A percentile compares a stretch with the other conserved stretches of the same genome.
These are phyloP conservation scores for Beta macrorhiza DNA, from an alignment of 179 eudicot genomes.

Conservation along the genomic window DNA sequence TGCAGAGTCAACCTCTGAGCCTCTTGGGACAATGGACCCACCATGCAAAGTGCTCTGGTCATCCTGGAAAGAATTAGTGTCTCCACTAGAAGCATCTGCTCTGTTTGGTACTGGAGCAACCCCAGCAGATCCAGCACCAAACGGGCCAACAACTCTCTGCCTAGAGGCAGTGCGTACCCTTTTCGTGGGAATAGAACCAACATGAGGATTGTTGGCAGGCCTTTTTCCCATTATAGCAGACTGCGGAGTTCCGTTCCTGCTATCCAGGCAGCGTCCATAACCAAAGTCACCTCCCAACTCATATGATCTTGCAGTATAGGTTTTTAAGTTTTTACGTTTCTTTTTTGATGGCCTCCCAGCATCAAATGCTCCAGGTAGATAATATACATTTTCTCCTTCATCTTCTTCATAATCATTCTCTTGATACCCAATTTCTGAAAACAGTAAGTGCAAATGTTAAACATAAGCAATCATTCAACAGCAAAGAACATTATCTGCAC, in stretches of 20 bases:
- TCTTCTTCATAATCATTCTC: conserved; percentile 74
- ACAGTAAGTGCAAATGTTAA: conserved; percentile 11
- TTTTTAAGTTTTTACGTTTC: conserved; percentile 57
- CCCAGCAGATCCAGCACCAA: conserved; percentile 55
- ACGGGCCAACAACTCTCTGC: conserved; percentile 73
- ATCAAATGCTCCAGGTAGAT: conserved; percentile 52
- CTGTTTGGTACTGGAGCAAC: conserved; percentile 51
- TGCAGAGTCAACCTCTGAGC: conserved; percentile 76
- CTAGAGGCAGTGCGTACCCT: conserved; percentile 91
- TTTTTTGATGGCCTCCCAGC: conserved; percentile 56
- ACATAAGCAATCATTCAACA: neutral
- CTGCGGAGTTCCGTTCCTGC: conserved; percentile 50
- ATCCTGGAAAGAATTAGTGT: conserved; percentile 91
- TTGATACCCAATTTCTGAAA: conserved; percentile 54
- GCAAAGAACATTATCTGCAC: conserved; percentile 6
- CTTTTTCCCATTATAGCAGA: conserved; percentile 55
- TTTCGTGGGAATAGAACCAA: conserved; percentile 77
- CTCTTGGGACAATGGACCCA: conserved; percentile 55
- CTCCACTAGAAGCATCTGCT: conserved; percentile 89
- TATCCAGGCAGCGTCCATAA: conserved; percentile 52
- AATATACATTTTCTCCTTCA: conserved; percentile 68
- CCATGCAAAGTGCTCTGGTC: conserved; percentile 72
- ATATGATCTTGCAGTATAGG: conserved; percentile 49
- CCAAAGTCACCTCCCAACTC: conserved; percentile 56
- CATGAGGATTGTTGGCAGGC: conserved; percentile 57